A percentile compares a stretch with the other conserved stretches of the same genome.
These are phyloP conservation scores for Murraya koenigii DNA, from an alignment of 345 rosid species.

Conservation along the genomic window DNA sequence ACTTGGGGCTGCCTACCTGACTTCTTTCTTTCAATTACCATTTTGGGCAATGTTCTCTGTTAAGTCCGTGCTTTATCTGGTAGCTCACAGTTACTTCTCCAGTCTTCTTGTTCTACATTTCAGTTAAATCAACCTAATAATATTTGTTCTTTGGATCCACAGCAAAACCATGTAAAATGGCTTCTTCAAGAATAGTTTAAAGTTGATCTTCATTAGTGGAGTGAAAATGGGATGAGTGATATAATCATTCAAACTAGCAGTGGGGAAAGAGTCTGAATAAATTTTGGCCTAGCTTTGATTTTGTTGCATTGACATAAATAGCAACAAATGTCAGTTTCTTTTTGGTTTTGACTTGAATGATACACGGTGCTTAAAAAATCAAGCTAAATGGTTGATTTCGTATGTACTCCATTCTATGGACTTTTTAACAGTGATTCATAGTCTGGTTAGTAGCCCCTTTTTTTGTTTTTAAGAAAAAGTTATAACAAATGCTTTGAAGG, in stretches of 20 bases:
- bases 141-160: neutral
- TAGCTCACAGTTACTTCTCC: neutral
- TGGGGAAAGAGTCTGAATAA: too few species aligned
- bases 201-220: neutral
- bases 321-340: neutral
- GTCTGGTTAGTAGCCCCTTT: neutral
- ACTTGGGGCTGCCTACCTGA: neutral
- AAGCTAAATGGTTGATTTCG: neutral
- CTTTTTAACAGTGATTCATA: neutral
- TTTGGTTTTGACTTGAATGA: neutral
- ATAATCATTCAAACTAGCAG: too few species aligned
- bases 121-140: neutral
- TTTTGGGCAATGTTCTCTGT: neutral
- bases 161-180: neutral
- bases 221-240: too few species aligned
- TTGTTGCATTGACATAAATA: neutral
- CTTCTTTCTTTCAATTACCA: neutral
- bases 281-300: neutral
- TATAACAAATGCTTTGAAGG: conserved; percentile 39
- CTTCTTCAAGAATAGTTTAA: neutral
- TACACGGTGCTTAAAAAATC: neutral
- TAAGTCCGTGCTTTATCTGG: neutral
- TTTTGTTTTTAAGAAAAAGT: neutral
- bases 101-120: neutral
- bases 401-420: neutral